These are phyloP conservation scores for Fusarium armeniacum DNA, from an alignment of 2,329 filamentous ascomycete genomes.

Conservation along the genomic window DNA sequence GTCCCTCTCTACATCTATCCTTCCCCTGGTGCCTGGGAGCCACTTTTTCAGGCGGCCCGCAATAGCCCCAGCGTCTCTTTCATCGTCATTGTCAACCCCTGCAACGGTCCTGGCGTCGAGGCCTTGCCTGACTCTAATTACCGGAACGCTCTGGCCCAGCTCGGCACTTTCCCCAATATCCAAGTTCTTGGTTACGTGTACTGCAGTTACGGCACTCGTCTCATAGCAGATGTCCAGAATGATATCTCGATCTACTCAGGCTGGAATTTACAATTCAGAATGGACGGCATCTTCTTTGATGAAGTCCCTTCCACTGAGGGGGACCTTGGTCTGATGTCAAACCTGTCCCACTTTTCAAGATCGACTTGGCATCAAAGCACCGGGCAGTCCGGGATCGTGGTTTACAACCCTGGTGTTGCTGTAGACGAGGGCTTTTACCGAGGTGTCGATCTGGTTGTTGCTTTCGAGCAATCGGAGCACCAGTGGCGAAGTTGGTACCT, in stretches of 20 bases:
- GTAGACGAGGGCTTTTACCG: conserved; percentile 1
- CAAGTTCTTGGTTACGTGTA: conserved; percentile 34
- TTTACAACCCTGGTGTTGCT: conserved; percentile 7
- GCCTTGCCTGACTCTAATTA: conserved; percentile 5
- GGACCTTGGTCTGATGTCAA: conserved; percentile 1
- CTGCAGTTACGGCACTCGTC: conserved; percentile 33
- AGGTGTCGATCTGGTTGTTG: neutral
- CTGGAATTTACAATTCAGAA: conserved; percentile 29
- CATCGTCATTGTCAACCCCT: conserved; percentile 12
- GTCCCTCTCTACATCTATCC: conserved; percentile 15
- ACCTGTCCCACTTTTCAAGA: conserved; percentile 27
- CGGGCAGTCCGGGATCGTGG: neutral
- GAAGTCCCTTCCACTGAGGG: conserved; percentile 25
- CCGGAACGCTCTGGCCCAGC: neutral
- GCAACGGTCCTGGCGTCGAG: conserved; percentile 4
- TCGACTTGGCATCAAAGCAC: neutral
- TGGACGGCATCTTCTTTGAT: conserved; percentile 41
- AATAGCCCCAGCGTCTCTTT: neutral
- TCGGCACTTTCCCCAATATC: neutral
- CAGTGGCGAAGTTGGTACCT: conserved; percentile 7
- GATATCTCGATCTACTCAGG: conserved; percentile 30
- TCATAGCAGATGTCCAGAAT: conserved; percentile 2
- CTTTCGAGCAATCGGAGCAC: conserved; percentile 10
- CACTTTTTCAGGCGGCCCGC: conserved; percentile 12
- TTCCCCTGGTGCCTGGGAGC: conserved; percentile 9